Base-by-base conservation (phyloP, 495 filamentous ascomycete genomes). In the Hypomontagnella monticulosa region DNA sequence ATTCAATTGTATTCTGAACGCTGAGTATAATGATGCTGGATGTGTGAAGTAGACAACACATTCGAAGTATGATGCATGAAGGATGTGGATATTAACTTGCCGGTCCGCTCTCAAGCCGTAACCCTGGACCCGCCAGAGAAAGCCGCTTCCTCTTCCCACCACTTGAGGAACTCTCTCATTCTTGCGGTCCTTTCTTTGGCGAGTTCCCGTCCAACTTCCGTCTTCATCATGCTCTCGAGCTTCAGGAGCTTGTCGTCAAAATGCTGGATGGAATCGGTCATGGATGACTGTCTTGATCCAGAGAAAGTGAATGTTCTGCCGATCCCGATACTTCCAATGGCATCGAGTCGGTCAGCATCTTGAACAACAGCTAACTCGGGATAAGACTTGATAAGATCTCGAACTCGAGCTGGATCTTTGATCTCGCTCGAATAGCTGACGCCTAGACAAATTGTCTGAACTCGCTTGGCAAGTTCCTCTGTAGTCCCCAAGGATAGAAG, bases 291-390 rank as follows among this genome's bases (percentile, higher is more conserved):
- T 77, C 84, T 87, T 6, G 87, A 89, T 0, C 87, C 92, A 0
- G 88, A 83, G 72, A 86, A 96, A 2, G 91, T 89, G 75, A 97
- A 96, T 42, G 85, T 83, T 38, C 93, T 74, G 2, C 84, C 93
- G 53, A 97, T 86, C 2, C 93, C 93, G 47, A 97, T 82, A 0
- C 91, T 91, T 1, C 93, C 93, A 66, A 97, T 85, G 2, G 93
- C 92, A 81, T 97, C 93, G 37, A 97, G 78, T 7, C 93, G 82
- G 78, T 97, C 93, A 1, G 93, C 93, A 75, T 97, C 93, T 75
- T 97, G 93, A 10, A 97, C 93, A 42, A 96, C 83, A 0, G 83
- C 92, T 4, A 97, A 78, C 75, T 97, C 93, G 0, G 88, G 90
- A 71, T 89, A 78, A 33, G 79, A 53, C 4, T 72, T 66, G 10